phyloP scores from a whole-genome alignment of 163 green algal species.

The Coccomyxa subellipsoidea region DNA sequence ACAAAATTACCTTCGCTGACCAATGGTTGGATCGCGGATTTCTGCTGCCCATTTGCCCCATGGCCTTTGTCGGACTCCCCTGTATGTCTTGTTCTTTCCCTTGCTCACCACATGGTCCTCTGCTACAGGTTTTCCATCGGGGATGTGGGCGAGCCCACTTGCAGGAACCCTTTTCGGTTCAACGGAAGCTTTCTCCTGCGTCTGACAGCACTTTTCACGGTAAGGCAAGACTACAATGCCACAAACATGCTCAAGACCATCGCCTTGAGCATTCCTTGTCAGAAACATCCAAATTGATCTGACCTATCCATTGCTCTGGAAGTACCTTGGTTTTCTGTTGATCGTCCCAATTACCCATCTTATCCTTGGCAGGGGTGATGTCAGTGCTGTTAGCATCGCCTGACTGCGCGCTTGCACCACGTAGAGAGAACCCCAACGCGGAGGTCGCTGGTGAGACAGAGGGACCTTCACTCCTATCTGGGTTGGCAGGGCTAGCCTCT shows the following conservation, averaged over 20 bases:
- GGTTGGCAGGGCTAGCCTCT: neutral
- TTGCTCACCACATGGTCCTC: constrained; percentile 46
- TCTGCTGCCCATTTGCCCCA: constrained; percentile 97
- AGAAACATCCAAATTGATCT: too few relatives aligned
- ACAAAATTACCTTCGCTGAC: constrained; percentile 27
- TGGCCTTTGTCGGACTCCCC: constrained; percentile 84
- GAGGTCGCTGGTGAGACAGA: neutral
- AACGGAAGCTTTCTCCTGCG: neutral
- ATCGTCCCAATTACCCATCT: neutral
- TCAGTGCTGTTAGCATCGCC: neutral
- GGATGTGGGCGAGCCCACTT: neutral
- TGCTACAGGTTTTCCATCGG: neutral
- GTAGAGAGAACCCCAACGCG: neutral
- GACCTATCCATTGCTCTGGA: neutral
- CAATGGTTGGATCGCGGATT: constrained; percentile 88
- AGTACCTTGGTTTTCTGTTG: neutral
- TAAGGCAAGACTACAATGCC: neutral
- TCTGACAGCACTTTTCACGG: neutral
- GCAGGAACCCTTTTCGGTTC: neutral
- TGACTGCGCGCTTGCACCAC: neutral
- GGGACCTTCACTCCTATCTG: neutral
- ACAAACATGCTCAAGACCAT: neutral
- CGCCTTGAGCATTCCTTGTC: neutral
- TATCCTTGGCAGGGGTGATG: neutral
- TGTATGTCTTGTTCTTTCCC: constrained; percentile 79